Evolutionary conservation across 208 protist species (phyloP), one percentile per base, ranked within the genome.

Genomic region (Trypanosoma conorhini): DNA sequence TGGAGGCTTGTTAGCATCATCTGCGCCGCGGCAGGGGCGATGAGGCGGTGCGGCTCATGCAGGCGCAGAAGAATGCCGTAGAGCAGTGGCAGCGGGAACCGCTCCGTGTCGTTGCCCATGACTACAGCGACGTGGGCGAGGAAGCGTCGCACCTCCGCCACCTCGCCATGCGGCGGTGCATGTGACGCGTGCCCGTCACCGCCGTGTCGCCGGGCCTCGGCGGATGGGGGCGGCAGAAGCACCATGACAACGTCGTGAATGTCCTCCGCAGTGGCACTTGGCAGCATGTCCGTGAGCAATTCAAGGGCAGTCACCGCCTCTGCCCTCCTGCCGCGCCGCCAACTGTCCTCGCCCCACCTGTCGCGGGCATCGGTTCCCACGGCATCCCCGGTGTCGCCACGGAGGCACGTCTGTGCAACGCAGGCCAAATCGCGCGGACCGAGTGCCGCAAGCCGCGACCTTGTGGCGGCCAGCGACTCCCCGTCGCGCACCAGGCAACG

Each of bases 91-190:
- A 70, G 42, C 1, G 72, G 61, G 68, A 85, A 85, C 17, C 80
- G 70, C 35, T 78, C 75, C 26, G 75, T 74, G 42, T 85, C 80
- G 57, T 81, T 76, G 10, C 69, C 80, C 35, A 80, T 70, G 1
- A 81, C 55, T 13, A 77, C 63, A n/a, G 80, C 65, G 0, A 85
- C 78, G 60, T 77, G 65, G 21, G 72, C 70, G n/a, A 80, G 72
- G 30, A 80, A 57, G 9, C 72, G 75, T 5, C 58, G 59, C 5
- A 74, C 42, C 42, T 57, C 63, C 24, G 26, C n/a, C 55, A 28
- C 31, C 31, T 24, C n/a, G 13, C 12, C 21, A 22, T 63, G 7
- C 5, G 21, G 12, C 56, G 33, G 26, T 35, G 30, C 22, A 58
- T 9, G 12, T 33, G 42, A 15, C 42, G 26, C 46, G 9, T 62